Evolutionary conservation across 179 eudicot species (phyloP).

Genomic region (Silene coronaria): DNA sequence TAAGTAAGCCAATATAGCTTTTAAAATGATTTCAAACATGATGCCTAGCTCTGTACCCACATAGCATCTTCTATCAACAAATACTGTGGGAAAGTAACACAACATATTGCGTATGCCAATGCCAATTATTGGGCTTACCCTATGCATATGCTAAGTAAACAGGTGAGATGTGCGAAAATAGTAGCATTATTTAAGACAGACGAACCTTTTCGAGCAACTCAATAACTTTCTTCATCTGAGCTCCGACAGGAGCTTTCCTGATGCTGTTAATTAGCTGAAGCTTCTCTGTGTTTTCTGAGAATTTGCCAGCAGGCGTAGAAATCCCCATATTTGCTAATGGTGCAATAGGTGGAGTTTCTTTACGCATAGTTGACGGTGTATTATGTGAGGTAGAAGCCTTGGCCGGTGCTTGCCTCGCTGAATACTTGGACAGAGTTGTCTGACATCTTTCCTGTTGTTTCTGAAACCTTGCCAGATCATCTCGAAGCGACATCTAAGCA

Average conservation of each 20-base stretch:
- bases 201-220: slow-evolving; percentile 40
- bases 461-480: slow-evolving; percentile 49
- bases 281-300: slow-evolving; percentile 66
- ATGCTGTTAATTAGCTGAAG: slow-evolving; percentile 62
- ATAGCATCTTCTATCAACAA: background rate
- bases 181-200: background rate
- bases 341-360: slow-evolving; percentile 24
- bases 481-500: slow-evolving; percentile 53
- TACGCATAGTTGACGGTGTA: slow-evolving; percentile 31
- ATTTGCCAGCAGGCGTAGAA: slow-evolving; percentile 45
- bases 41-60: background rate
- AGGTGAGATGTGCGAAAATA: background rate
- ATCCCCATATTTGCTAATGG: slow-evolving; percentile 27
- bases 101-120: background rate
- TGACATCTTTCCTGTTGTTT: slow-evolving; percentile 71
- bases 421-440: slow-evolving; percentile 52
- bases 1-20: background rate
- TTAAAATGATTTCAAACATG: background rate
- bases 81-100: background rate
- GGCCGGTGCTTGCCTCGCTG: slow-evolving; percentile 40
- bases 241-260: slow-evolving; percentile 67
- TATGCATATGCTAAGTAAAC: background rate
- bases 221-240: slow-evolving; percentile 81
- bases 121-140: background rate
- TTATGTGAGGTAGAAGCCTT: slow-evolving; percentile 39